Evolutionary conservation across 2,329 filamentous ascomycete species (phyloP), one percentile per base, ranked within the genome.

Genomic region (Lojkania enalia): DNA sequence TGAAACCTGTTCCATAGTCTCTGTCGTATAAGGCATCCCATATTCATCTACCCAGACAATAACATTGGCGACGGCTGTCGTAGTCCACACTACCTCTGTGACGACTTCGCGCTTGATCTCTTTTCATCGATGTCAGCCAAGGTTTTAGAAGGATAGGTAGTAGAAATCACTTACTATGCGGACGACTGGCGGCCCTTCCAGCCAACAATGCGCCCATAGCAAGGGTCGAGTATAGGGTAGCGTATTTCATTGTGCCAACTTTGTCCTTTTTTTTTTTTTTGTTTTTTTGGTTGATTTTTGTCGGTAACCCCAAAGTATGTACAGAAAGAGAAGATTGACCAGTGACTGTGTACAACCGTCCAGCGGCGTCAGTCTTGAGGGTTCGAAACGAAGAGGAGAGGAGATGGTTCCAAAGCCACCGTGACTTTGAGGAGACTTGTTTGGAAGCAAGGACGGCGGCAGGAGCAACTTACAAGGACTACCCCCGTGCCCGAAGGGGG

Each of bases 121-220:
- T 62, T 14, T 39, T n/a, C 20, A n/a, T 3, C 20, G 14, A 16
- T 9, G 36, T 63, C 27, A 61, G 51, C 27, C 21, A 29, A n/a
- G 21, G 20, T n/a, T n/a, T n/a, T n/a, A 5, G 9, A 14, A 38
- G 5, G 5, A 14, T 31, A 12, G 37, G 4, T 20, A 13, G 11
- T 6, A 5, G 20, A 20, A 12, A 20, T 21, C 12, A 57, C 61
- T 52, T 57, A 68, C 66, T 49, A 41, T 66, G 63, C 16, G 72
- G 77, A 52, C 75, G 74, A 32, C 74, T 74, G 48, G 63, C 64
- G 29, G 67, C 70, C 42, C 75, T 62, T 46, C 76, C 63, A 51
- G 75, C 57, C 48, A 79, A 57, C 37, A 70, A 60, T 39, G 71
- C 44, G 25, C 72, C 56, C 35, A 49, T 49, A 49, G 48, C 57